Base-by-base conservation (phyloP, 1,284 basidiomycete genomes). In the Cutaneotrichosporon dermatis region DNA sequence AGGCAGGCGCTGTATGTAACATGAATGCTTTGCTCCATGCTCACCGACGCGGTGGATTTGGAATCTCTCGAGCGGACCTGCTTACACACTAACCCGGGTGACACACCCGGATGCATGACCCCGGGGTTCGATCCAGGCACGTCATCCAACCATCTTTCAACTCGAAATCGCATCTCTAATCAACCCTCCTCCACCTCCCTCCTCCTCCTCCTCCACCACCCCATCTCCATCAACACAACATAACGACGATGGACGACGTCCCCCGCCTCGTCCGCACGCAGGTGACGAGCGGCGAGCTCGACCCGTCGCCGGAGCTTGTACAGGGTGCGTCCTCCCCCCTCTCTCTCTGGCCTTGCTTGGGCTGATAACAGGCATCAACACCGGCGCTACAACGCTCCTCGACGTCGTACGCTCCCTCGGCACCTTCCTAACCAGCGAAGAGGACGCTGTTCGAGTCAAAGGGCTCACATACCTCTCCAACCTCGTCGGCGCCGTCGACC, bases 361-460 rank as follows among this genome's bases (percentile, higher is more conserved):
- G 42, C 51, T 59, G n/a, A 45, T 51, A 25, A 25, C 76, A 92
- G 91, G 85, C 68, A 83, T 93, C 65, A 83, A 84, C 25, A 79
- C 77, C 59, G 85, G 85, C 36, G 74, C 80, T 12, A 77, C 83
- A 34, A 83, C 85, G n/a, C 80, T 97, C 6, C 80, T 96, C 3
- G 83, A 87, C 59, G 79, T 98, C n/a, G 91, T 98, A 12, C 90
- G 90, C 69, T 85, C 86, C 15, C 82, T 96, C 0, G 91, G 90
- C 40, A 87, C 90, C 66, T 92, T 88, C 69, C 82, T 99, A 35
- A 94, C 89, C 0, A 86, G 89, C 2, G 89, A 93, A 65, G 89
- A 94, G 56, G 90, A 89, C 66, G 81, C 83, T 3, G 76, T 87
- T 12, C 83, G 94, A 42, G 83, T 85, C 5, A 91, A 92, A 75